Conservation (phyloP, 306 rosid species). For the Trifolium repens region DNA sequence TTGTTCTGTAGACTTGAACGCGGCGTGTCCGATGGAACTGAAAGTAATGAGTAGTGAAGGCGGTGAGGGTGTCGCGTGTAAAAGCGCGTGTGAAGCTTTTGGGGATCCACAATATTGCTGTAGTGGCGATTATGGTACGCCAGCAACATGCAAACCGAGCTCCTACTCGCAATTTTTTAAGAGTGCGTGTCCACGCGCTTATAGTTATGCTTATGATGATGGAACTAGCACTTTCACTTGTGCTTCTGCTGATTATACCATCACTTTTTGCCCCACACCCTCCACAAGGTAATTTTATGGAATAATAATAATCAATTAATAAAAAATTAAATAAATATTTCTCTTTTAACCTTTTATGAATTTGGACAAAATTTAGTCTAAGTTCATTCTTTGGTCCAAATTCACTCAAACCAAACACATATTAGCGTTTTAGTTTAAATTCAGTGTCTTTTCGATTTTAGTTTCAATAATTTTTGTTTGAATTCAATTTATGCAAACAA, state of each 20-base stretch:
- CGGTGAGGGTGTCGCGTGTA: constrained; percentile 70
- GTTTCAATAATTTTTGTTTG: too few species aligned
- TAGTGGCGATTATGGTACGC: constrained; percentile 70
- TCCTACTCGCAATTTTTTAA: constrained; percentile 74
- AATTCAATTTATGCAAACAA: too few species aligned
- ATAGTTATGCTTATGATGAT: constrained; percentile 90
- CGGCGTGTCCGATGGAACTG: constrained; percentile 70
- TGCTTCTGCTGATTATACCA: constrained; percentile 63
- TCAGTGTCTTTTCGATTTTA: too few species aligned
- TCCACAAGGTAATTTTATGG: constrained; percentile 51
- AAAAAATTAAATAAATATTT: too few species aligned
- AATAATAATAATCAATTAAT: too few species aligned
- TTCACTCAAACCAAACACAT: too few species aligned
- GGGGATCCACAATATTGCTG: constrained; percentile 82
- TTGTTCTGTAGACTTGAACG: constrained; percentile 68
- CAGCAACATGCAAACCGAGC: constrained; percentile 73
- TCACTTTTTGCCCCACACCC: constrained; percentile 70
- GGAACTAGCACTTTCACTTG: constrained; percentile 92
- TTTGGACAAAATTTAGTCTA: too few species aligned
- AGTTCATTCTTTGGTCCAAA: too few species aligned
- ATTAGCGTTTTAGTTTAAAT: too few species aligned
- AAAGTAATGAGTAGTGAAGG: constrained; percentile 39
- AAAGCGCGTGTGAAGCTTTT: constrained; percentile 93
- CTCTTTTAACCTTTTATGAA: too few species aligned
- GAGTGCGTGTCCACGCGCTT: constrained; percentile 80